Conservation (phyloP, 75 land plant genomes). For the Cupressus sempervirens region DNA sequence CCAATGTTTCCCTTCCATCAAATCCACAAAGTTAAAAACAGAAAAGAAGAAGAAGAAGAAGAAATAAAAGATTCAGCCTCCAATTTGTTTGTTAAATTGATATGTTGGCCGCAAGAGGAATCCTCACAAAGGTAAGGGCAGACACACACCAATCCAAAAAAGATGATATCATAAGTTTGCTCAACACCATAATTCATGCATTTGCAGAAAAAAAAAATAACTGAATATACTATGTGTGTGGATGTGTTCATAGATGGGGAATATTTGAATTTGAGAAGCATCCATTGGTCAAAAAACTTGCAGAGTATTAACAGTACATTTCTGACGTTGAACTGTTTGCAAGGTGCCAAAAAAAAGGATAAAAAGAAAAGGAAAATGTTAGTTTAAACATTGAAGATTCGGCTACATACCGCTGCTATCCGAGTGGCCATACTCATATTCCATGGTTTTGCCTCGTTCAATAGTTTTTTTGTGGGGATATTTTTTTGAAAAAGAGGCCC, state of each 20-base stretch:
- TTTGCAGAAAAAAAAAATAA: too few species aligned
- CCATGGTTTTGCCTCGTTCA: neutral
- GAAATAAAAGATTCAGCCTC: neutral
- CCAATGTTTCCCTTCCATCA: neutral
- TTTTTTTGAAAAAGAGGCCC: neutral
- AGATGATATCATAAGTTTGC: neutral
- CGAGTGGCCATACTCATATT: neutral
- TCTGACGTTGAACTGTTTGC: neutral
- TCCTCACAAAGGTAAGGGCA: neutral
- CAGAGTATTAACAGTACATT: neutral
- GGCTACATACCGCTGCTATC: slow-evolving; percentile 6
- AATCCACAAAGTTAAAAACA: neutral
- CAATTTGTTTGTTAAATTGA: neutral
- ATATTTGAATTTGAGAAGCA: too few species aligned
- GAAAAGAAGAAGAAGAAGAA: too few species aligned
- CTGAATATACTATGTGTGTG: too few species aligned
- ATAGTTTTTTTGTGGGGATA: neutral
- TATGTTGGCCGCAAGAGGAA: neutral
- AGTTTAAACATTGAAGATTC: neutral
- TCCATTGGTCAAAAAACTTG: neutral
- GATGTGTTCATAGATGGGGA: too few species aligned
- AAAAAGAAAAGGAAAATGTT: neutral
- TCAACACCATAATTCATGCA: neutral
- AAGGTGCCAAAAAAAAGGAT: neutral
- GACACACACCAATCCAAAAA: neutral